Percentiles rank a stretch among this genome's conserved stretches.
Evolutionary conservation across 129 eudicot species (phyloP).

Genomic region (Flaveria robusta): DNA sequence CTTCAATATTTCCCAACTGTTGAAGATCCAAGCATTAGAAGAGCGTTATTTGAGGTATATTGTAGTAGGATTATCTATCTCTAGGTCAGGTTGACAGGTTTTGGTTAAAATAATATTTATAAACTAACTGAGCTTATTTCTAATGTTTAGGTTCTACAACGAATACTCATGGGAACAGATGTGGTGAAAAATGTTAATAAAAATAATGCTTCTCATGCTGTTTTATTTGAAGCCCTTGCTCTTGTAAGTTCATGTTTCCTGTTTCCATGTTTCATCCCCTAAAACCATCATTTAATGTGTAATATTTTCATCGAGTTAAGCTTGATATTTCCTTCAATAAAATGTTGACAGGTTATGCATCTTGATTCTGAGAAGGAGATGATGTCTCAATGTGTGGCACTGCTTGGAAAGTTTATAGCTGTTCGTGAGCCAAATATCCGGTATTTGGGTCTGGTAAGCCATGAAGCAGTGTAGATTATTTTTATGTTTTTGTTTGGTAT

Average conservation of each 20-base stretch:
- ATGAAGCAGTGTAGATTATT: not conserved
- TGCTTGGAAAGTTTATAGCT: constrained; percentile 97
- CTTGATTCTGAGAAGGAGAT: constrained; percentile 98
- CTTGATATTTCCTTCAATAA: constrained; percentile 18
- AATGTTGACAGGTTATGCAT: constrained; percentile 80
- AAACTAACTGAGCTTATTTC: constrained; percentile 8
- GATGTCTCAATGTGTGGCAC: constrained; percentile 99
- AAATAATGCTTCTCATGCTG: constrained; percentile 99
- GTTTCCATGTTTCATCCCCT: not conserved
- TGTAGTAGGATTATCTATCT: not conserved
- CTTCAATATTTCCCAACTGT: constrained; percentile 97
- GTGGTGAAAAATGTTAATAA: constrained; percentile 98
- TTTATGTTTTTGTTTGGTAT: constrained; percentile 15
- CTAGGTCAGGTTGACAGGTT: constrained; percentile 26
- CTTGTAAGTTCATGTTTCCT: constrained; percentile 64
- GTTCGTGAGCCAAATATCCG: constrained; percentile 99
- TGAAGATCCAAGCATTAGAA: constrained; percentile 92
- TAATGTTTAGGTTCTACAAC: constrained; percentile 73
- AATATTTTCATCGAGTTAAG: not conserved
- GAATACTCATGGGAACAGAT: constrained; percentile 96
- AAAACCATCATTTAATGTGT: not conserved
- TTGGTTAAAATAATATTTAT: constrained; percentile 16
- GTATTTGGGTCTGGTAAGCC: constrained; percentile 93
- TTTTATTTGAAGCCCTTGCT: constrained; percentile 97
- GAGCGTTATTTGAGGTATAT: constrained; percentile 90